Conservation (phyloP, 345 rosid species). For the Psidium friedrichsthalianum region DNA sequence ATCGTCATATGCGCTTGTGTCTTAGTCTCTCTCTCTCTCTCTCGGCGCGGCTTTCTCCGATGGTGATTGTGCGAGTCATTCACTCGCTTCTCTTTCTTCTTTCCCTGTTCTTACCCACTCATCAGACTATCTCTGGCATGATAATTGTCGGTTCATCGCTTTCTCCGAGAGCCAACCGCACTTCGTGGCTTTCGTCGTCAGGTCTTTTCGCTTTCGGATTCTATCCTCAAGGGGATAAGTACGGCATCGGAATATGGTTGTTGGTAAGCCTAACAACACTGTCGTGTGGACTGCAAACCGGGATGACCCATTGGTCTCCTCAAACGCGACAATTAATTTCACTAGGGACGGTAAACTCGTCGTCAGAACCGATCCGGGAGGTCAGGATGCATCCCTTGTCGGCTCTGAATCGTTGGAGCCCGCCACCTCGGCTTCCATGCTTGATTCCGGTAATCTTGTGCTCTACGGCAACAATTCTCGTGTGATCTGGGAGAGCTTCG, state of each 20-base stretch:
- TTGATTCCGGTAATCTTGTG: neutral
- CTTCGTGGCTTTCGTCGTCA: fast-evolving
- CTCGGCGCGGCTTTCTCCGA: neutral
- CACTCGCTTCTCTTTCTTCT: neutral
- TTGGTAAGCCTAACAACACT: neutral
- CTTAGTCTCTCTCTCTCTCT: neutral
- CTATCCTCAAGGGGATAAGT: neutral
- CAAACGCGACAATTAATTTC: fast-evolving
- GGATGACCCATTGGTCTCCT: neutral
- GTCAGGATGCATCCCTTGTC: neutral
- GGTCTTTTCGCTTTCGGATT: neutral
- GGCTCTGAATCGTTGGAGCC: neutral
- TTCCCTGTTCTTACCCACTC: neutral
- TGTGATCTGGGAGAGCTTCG: neutral
- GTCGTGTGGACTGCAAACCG: neutral
- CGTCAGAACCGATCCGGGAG: neutral
- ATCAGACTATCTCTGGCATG: neutral
- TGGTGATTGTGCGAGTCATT: neutral
- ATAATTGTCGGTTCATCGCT: fast-evolving
- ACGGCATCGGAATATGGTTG: neutral
- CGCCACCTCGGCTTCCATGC: neutral
- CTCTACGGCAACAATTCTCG: neutral
- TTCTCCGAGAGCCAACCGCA: neutral
- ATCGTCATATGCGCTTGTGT: neutral
- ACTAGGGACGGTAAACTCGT: neutral